Base-by-base conservation (phyloP, 352 stramenopile species). In the Aphanomyces cochlioides region DNA sequence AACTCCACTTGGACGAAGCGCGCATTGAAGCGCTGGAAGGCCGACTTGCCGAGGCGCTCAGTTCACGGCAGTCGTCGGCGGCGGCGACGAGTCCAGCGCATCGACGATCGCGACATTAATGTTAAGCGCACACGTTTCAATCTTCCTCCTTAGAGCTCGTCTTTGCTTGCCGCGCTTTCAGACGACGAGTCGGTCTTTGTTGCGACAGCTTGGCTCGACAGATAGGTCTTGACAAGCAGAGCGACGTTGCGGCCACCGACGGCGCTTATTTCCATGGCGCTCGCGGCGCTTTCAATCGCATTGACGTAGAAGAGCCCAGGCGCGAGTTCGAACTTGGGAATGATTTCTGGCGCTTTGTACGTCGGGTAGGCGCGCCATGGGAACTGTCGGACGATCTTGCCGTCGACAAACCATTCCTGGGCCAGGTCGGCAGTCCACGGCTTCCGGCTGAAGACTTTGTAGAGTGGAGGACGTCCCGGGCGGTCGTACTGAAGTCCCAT, bases 251-350 rank as follows among this genome's bases (percentile, higher is more conserved):
- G 73, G 6, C 56, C 73, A 15, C 72, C 72, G 17, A 78, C 71
- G 45, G 43, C 63, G 39, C 58, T 73, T 54, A 78, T 72, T 56
- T 78, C 73, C 73, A 78, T 78, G 43, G 53, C 50, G 45, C 73
- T 78, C 5, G 73, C 73, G 28, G 56, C 73, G 28, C 38, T 67
- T 58, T 78, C 73, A 41, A 78, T 78, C n/a, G 69, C 65, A 56
- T 78, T 78, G 12, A 73, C 41, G 21, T 68, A 69, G 21, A 73
- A 43, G 61, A 77, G 40, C n/a, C 71, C 54, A 61, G 17, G 21
- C 4, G 56, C 43, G 7, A 66, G 15, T 39, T 58, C n/a, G 34
- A 58, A 57, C 36, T 69, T 69, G 17, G 36, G 7, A 13, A 67
- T 65, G 5, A 37, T 21, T 39, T 70, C 53, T 7, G 70, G 74